phyloP scores from a whole-genome alignment of 306 rosid genomes.

The Myrica gale region DNA sequence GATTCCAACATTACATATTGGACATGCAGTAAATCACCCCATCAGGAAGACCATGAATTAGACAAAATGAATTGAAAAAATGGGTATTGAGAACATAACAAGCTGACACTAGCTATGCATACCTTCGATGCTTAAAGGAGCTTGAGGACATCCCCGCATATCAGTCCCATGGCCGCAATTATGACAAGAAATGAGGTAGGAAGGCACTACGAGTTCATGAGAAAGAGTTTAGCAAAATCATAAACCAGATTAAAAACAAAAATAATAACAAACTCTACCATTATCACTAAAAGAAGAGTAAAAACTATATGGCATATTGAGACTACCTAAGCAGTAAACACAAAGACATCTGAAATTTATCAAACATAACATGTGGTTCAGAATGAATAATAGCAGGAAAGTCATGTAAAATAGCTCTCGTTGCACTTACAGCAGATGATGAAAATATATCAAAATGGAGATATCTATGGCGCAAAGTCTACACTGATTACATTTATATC shows the following conservation, averaged over 20 bases:
- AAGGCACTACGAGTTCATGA: conserved; percentile 71
- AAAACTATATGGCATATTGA: background rate
- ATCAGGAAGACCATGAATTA: background rate
- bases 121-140: conserved; percentile 76
- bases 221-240: conserved; percentile 11
- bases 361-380: background rate
- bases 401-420: background rate
- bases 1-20: background rate
- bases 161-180: conserved; percentile 95
- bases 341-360: background rate
- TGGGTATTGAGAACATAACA: conserved; percentile 2
- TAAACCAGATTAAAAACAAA: background rate
- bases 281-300: background rate
- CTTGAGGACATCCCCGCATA: conserved; percentile 92
- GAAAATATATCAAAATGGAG: background rate
- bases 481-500: background rate
- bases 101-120: conserved; percentile 7
- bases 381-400: background rate
- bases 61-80: background rate
- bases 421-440: background rate
- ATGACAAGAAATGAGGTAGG: conserved; percentile 63
- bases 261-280: background rate
- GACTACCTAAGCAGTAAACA: background rate
- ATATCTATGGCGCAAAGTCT: background rate
- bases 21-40: background rate